Conservation (phyloP, 192 early-diverging fungal species). For the Chytriomyces hyalinus region DNA sequence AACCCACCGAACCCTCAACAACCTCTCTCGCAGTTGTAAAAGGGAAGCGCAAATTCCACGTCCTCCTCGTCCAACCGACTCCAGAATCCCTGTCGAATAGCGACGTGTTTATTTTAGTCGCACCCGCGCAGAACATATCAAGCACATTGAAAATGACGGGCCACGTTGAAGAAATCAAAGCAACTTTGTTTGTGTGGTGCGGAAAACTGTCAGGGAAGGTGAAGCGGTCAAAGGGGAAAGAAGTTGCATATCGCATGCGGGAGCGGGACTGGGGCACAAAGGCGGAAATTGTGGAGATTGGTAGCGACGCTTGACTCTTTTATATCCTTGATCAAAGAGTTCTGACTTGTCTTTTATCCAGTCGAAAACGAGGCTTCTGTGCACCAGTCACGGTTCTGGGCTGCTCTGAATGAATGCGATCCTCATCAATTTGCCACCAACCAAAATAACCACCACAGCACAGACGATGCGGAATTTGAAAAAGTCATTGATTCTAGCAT, state of each 20-base stretch:
- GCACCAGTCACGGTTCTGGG: not conserved
- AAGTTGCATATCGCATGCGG: slow-evolving; percentile 34
- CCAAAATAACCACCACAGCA: not conserved
- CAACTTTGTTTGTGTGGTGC: slow-evolving; percentile 37
- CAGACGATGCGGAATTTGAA: slow-evolving; percentile 30
- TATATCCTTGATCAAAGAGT: not conserved
- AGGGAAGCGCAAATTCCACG: slow-evolving; percentile 40
- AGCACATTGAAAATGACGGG: not conserved
- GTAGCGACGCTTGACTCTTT: slow-evolving; percentile 3
- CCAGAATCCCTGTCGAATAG: slow-evolving; percentile 12
- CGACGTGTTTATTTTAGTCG: slow-evolving; percentile 41
- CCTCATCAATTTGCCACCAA: too few species aligned
- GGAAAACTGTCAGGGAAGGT: slow-evolving; percentile 31
- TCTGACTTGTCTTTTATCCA: too few species aligned
- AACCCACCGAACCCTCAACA: not conserved
- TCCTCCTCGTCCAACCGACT: slow-evolving; percentile 13
- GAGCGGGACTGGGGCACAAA: slow-evolving; percentile 45
- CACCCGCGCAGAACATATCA: not conserved
- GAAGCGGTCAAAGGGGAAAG: slow-evolving; percentile 40
- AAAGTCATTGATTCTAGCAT: slow-evolving; percentile 8
- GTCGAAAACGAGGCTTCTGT: not conserved
- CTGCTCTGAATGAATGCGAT: not conserved
- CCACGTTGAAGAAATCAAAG: slow-evolving; percentile 9
- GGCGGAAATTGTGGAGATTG: slow-evolving; percentile 36
- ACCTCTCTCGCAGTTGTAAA: slow-evolving; percentile 34